A percentile compares a stretch with the other conserved stretches of the same genome.
Conservation (phyloP, 192 early-diverging fungal species). For the Backusella circina region DNA sequence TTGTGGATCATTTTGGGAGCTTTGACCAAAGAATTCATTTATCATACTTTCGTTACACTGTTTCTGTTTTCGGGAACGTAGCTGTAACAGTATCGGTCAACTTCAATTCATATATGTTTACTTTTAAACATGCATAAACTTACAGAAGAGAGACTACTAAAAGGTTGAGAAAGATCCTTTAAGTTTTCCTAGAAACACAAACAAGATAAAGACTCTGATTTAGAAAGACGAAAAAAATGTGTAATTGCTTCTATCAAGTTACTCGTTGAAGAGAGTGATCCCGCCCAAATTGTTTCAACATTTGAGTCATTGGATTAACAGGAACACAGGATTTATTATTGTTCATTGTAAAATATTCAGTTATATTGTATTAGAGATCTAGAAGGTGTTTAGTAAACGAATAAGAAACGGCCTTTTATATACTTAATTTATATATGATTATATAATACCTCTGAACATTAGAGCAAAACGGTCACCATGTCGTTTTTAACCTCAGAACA, state of each 20-base stretch:
- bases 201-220: neutral
- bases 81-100: neutral
- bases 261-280: conserved; percentile 75
- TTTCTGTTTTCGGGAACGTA: conserved; percentile 6
- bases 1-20: neutral
- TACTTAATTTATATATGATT: neutral
- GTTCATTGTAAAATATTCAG: neutral
- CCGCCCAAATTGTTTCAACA: conserved; percentile 78
- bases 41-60: conserved; percentile 15
- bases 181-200: conserved; percentile 23
- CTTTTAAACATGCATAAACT: neutral
- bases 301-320: conserved; percentile 65
- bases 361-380: neutral
- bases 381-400: neutral
- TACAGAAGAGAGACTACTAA: neutral
- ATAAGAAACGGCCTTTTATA: neutral
- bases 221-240: neutral
- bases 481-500: neutral
- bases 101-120: neutral
- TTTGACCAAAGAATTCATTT: conserved; percentile 32
- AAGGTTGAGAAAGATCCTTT: neutral
- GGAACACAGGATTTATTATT: conserved; percentile 66
- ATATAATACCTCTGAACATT: neutral
- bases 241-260: neutral
- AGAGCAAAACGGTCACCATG: neutral